Conservation (phyloP, 306 rosid genomes). For the Amphicarpaea edgeworthii region DNA sequence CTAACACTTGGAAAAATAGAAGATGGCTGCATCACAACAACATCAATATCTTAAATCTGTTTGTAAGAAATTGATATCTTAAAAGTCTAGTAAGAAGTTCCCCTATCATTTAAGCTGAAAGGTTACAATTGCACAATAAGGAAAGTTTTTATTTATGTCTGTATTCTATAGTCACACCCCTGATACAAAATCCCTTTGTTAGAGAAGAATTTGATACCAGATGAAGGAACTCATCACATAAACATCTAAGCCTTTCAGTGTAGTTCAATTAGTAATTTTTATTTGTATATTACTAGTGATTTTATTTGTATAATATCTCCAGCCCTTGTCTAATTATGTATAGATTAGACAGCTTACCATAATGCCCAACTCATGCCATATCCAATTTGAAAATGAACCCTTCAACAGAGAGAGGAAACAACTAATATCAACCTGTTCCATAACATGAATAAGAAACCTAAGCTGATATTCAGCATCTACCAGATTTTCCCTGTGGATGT, state of each 20-base stretch:
- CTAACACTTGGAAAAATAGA: slow-evolving; percentile 93
- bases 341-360: slow-evolving; percentile 61
- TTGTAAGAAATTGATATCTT: slow-evolving; percentile 12
- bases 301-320: slow-evolving; percentile 24
- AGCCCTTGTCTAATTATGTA: slow-evolving; percentile 7
- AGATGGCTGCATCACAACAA: slow-evolving; percentile 66
- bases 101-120: slow-evolving; percentile 6
- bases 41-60: slow-evolving; percentile 1
- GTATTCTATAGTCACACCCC: neutral
- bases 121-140: slow-evolving; percentile 5
- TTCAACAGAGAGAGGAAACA: slow-evolving; percentile 73
- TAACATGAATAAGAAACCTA: slow-evolving; percentile 70
- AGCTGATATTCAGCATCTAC: slow-evolving; percentile 90
- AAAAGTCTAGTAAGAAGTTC: slow-evolving; percentile 23
- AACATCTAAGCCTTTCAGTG: slow-evolving; percentile 8
- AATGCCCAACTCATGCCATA: slow-evolving; percentile 83
- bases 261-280: neutral
- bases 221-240: slow-evolving; percentile 9
- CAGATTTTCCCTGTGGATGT: slow-evolving; percentile 69
- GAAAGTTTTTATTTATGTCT: neutral
- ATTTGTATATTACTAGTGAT: too few species aligned
- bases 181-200: neutral
- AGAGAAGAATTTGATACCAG: neutral
- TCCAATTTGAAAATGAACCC: slow-evolving; percentile 89
- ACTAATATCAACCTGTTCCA: slow-evolving; percentile 63